phyloP scores from a whole-genome alignment of 257 asterid species.

The Salvia miltiorrhiza region DNA sequence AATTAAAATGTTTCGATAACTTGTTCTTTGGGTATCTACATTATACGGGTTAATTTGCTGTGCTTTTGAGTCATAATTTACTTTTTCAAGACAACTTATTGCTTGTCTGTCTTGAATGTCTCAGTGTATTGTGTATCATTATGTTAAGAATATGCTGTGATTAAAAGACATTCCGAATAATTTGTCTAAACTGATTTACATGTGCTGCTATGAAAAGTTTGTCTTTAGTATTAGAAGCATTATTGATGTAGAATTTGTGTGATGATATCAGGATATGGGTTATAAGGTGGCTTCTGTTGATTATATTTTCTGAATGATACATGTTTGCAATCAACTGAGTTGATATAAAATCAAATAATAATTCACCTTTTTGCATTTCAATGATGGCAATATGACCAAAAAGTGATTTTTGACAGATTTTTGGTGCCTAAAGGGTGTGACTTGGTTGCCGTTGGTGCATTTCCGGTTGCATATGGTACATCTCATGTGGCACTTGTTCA shows the following conservation, averaged over 20 bases:
- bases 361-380: too few relatives aligned
- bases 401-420: slow-evolving; percentile 35
- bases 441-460: slow-evolving; percentile 81
- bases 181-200: neutral
- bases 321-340: too few relatives aligned
- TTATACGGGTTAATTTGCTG: neutral
- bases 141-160: neutral
- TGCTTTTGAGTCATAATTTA: neutral
- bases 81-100: neutral
- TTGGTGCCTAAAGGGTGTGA: slow-evolving; percentile 87
- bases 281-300: neutral
- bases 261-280: neutral
- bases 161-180: neutral
- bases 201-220: neutral
- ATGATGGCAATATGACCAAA: too few relatives aligned
- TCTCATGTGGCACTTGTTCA: slow-evolving; percentile 91
- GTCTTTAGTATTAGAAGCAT: neutral
- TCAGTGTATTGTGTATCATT: neutral
- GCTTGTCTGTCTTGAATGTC: neutral
- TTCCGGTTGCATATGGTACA: slow-evolving; percentile 92
- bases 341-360: too few relatives aligned
- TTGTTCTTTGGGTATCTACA: neutral
- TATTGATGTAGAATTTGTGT: neutral
- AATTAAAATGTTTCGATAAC: neutral
- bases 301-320: neutral